phyloP scores from a whole-genome alignment of 2,329 filamentous ascomycete species.

The Teratosphaeria zuluensis region DNA sequence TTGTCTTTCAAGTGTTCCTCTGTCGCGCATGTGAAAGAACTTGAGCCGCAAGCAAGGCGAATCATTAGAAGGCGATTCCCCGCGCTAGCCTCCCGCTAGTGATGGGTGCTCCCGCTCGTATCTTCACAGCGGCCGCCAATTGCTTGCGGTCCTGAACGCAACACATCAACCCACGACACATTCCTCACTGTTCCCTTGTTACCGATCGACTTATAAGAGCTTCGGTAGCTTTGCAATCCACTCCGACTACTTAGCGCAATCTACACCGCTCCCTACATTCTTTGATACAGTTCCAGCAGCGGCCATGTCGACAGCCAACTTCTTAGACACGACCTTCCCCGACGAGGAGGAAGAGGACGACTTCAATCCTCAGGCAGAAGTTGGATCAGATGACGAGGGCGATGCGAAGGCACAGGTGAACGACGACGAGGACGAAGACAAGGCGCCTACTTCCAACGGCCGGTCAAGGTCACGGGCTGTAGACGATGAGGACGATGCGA shows the following conservation, averaged over 20 bases:
- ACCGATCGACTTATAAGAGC: background rate
- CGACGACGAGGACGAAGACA: slow-evolving; percentile 29
- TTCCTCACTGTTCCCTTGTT: background rate
- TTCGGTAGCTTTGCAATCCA: background rate
- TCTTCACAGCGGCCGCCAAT: background rate
- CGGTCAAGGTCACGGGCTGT: slow-evolving; percentile 24
- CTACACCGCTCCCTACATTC: background rate
- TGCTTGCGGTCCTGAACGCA: background rate
- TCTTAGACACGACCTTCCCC: slow-evolving; percentile 43
- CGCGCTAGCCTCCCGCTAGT: background rate
- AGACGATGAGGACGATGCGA: slow-evolving; percentile 43
- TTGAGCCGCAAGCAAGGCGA: background rate
- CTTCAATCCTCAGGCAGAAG: slow-evolving; percentile 74
- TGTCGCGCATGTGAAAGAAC: background rate
- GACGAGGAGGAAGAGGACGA: slow-evolving; percentile 69
- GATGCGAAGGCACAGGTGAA: slow-evolving; percentile 24
- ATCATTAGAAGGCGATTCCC: background rate
- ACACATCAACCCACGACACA: background rate
- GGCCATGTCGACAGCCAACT: slow-evolving; percentile 18
- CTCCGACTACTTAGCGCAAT: background rate
- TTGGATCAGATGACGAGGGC: slow-evolving; percentile 60
- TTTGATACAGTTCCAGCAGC: background rate
- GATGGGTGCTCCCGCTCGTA: background rate
- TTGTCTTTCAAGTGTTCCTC: too few relatives aligned
- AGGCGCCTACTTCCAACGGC: slow-evolving; percentile 22